Evolutionary conservation across 2,329 filamentous ascomycete species (phyloP), one percentile per base, ranked within the genome.

Genomic region (Trichoderma sp.): DNA sequence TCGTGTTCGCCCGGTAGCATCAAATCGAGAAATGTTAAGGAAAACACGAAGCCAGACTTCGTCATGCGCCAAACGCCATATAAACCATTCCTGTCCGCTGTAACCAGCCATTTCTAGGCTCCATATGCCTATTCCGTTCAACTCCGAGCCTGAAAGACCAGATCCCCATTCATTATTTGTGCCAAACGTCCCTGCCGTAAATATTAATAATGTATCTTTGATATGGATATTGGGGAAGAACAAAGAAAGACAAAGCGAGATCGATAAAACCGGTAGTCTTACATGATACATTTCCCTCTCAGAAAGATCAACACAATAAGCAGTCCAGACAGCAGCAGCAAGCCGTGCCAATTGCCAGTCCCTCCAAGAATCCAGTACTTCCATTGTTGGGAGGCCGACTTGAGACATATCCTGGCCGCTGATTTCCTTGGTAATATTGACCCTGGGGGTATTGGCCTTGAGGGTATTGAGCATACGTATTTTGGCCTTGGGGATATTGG

Each of bases 281-380:
- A 13, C 37, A 13, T 13, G 1, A 3, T 7, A 26, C 1, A 14
- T 4, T 21, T 28, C n/a, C 11, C 21, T 39, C 10, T 5, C 16
- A 3, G 1, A 32, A 28, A 21, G 2, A 51, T 59, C 24, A 65
- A 77, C 83, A 88, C 74, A 87, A 87, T n/a, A 88, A 75, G 55
- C 81, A 79, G 72, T 88, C 86, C 74, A 88, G 75, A 74, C 86
- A 88, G 78, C 86, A 88, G 75, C 86, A 88, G 76, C 85, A 87
- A 1, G 86, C 86, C 70, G 86, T 74, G 71, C 81, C 80, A 18
- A 84, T 86, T 18, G 87, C 73, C 65, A 86, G 75, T 52, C 83
- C 84, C 39, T 82, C 81, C 52, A 86, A 72, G 66, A 81, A 72
- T 56, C 82, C 79, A 30, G 76, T 71, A 68, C 73, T 74, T 10